These are phyloP conservation scores for Suillus decipiens DNA, from an alignment of 768 basidiomycete species.

Conservation along the genomic window DNA sequence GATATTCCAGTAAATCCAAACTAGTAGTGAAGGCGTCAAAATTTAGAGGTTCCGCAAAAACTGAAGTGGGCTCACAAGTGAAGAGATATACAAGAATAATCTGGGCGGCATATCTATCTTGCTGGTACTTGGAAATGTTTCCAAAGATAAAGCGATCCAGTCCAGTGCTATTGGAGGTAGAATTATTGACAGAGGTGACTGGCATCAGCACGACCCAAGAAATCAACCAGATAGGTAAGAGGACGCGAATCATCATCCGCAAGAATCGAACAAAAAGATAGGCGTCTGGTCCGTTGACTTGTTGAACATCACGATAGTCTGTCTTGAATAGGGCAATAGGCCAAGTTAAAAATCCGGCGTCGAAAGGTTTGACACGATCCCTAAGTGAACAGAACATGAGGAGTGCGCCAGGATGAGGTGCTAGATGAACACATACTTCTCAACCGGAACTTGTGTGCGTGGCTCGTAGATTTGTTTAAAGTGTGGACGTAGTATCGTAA, in stretches of 20 bases:
- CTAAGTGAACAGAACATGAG: slow-evolving; percentile 32
- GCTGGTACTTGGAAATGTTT: slow-evolving; percentile 57
- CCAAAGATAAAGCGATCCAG: slow-evolving; percentile 81
- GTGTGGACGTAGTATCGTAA: slow-evolving; percentile 80
- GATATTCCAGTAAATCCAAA: slow-evolving; percentile 87
- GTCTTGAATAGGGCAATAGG: slow-evolving; percentile 61
- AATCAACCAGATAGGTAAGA: slow-evolving; percentile 89
- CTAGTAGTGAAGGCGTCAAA: slow-evolving; percentile 36
- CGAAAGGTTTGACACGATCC: slow-evolving; percentile 59
- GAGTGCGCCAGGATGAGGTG: background rate
- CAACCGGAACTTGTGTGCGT: slow-evolving; percentile 63
- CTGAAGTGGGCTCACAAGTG: slow-evolving; percentile 57
- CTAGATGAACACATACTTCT: slow-evolving; percentile 35
- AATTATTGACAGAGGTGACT: slow-evolving; percentile 58
- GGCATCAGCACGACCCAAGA: slow-evolving; percentile 89
- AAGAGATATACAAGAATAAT: slow-evolving; percentile 74
- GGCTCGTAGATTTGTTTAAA: slow-evolving; percentile 93
- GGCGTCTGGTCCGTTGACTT: slow-evolving; percentile 82
- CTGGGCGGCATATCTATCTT: slow-evolving; percentile 74
- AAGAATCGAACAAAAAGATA: slow-evolving; percentile 93
- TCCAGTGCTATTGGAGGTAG: slow-evolving; percentile 46
- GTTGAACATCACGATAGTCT: slow-evolving; percentile 61
- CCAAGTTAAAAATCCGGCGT: slow-evolving; percentile 59
- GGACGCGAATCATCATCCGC: slow-evolving; percentile 77
- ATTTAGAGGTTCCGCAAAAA: slow-evolving; percentile 1